Evolutionary conservation across 2,329 filamentous ascomycete species (phyloP).

Genomic region (Verticillium isaacii): DNA sequence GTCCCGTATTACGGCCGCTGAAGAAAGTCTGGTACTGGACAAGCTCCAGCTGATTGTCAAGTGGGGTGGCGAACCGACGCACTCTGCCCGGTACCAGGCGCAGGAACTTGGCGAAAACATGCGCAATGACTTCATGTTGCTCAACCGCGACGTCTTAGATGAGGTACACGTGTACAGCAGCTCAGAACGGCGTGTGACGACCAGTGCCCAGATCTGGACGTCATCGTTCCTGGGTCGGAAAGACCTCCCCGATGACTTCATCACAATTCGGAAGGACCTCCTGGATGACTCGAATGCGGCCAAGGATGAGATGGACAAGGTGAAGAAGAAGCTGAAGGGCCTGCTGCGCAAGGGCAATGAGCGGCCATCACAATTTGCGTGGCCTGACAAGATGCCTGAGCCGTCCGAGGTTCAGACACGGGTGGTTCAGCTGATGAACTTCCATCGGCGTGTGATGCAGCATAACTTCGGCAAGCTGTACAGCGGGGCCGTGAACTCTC

Average conservation of each 20-base stretch:
- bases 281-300: slow-evolving; percentile 97
- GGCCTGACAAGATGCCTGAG: slow-evolving; percentile 92
- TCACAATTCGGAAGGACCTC: slow-evolving; percentile 88
- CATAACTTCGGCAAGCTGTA: slow-evolving; percentile 84
- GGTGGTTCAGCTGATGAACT: slow-evolving; percentile 96
- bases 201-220: slow-evolving; percentile 95
- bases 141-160: slow-evolving; percentile 88
- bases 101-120: slow-evolving; percentile 94
- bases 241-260: slow-evolving; percentile 79
- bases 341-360: slow-evolving; percentile 88
- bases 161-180: slow-evolving; percentile 95
- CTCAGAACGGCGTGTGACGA: slow-evolving; percentile 89
- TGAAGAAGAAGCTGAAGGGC: slow-evolving; percentile 98
- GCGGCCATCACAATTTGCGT: slow-evolving; percentile 93
- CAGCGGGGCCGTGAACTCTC: slow-evolving; percentile 58
- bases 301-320: slow-evolving; percentile 99
- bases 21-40: slow-evolving; percentile 89
- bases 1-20: slow-evolving; percentile 88
- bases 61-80: slow-evolving; percentile 97
- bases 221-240: slow-evolving; percentile 83
- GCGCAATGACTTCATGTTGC: slow-evolving; percentile 86
- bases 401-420: slow-evolving; percentile 88
- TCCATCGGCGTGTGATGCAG: slow-evolving; percentile 91
- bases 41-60: slow-evolving; percentile 98
- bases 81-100: slow-evolving; percentile 92